Evolutionary conservation across 306 rosid species (phyloP).

Genomic region (Echinosophora koreensis): DNA sequence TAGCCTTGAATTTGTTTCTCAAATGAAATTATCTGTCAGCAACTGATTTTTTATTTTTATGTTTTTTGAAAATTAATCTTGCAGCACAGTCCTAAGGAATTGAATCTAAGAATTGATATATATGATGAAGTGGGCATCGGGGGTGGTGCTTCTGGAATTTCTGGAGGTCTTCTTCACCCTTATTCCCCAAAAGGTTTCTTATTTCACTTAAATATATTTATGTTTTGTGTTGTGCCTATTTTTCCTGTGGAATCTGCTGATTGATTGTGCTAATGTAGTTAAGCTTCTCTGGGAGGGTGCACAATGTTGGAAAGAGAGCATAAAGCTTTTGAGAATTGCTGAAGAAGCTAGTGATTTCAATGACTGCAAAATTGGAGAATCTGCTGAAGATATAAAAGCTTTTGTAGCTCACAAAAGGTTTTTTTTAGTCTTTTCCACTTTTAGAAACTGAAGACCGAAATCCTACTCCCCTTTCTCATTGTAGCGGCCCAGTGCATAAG

Average conservation of each 20-base stretch:
- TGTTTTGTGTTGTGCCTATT: background rate
- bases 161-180: constrained; percentile 96
- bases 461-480: background rate
- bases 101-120: constrained; percentile 65
- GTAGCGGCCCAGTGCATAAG: too few relatives aligned
- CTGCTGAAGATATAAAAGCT: constrained; percentile 39
- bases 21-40: background rate
- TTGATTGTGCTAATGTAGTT: constrained; percentile 49
- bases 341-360: constrained; percentile 63
- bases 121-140: constrained; percentile 89
- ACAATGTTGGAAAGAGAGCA: constrained; percentile 86
- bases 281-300: constrained; percentile 86
- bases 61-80: constrained; percentile 39
- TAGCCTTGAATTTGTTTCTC: background rate
- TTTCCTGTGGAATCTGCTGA: constrained; percentile 28
- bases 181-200: constrained; percentile 88
- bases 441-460: background rate
- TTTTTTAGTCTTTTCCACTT: constrained; percentile 18
- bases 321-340: constrained; percentile 75
- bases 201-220: constrained; percentile 19
- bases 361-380: constrained; percentile 47
- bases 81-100: constrained; percentile 75
- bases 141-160: constrained; percentile 92
- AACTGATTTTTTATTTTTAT: background rate
- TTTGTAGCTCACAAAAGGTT: constrained; percentile 72